These are phyloP conservation scores for Cylindrodendrum hubeiense DNA, from an alignment of 2,329 filamentous ascomycete genomes.

Conservation along the genomic window DNA sequence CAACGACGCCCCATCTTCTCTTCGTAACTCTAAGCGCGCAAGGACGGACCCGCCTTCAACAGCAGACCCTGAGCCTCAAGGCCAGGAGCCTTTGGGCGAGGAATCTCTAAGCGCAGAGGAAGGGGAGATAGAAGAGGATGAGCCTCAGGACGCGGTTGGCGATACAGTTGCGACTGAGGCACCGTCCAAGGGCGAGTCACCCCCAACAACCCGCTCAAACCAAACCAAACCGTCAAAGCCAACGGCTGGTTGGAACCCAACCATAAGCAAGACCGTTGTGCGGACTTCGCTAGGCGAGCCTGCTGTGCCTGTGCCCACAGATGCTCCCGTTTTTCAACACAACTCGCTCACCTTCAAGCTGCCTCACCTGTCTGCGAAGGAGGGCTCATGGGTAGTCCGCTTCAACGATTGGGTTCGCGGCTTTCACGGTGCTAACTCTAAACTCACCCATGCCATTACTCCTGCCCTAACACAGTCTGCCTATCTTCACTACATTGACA, in stretches of 20 bases:
- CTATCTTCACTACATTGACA: constrained; percentile 48
- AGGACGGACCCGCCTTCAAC: constrained; percentile 25
- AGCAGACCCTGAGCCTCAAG: constrained; percentile 11
- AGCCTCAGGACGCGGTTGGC: constrained; percentile 8
- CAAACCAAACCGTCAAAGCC: constrained; percentile 19
- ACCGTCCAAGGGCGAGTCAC: neutral
- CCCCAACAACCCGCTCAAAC: neutral
- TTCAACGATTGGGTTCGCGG: constrained; percentile 51
- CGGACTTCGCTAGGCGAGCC: constrained; percentile 27
- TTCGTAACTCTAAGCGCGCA: constrained; percentile 38
- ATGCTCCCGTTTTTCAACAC: constrained; percentile 38
- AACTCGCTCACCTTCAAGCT: constrained; percentile 41
- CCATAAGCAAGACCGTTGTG: constrained; percentile 24
- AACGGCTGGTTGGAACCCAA: constrained; percentile 29
- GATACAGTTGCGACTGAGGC: neutral
- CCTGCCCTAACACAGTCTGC: constrained; percentile 40
- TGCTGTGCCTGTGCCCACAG: constrained; percentile 35
- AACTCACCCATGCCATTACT: constrained; percentile 38
- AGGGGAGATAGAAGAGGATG: constrained; percentile 47
- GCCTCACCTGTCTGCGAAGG: constrained; percentile 43
- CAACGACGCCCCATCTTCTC: constrained; percentile 18
- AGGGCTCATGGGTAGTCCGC: constrained; percentile 50
- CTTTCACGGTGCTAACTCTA: constrained; percentile 46
- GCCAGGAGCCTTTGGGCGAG: constrained; percentile 15
- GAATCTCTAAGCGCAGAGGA: constrained; percentile 45